Base-by-base conservation (phyloP, 2,329 filamentous ascomycete species). In the Aaosphaeria pasadenensis region DNA sequence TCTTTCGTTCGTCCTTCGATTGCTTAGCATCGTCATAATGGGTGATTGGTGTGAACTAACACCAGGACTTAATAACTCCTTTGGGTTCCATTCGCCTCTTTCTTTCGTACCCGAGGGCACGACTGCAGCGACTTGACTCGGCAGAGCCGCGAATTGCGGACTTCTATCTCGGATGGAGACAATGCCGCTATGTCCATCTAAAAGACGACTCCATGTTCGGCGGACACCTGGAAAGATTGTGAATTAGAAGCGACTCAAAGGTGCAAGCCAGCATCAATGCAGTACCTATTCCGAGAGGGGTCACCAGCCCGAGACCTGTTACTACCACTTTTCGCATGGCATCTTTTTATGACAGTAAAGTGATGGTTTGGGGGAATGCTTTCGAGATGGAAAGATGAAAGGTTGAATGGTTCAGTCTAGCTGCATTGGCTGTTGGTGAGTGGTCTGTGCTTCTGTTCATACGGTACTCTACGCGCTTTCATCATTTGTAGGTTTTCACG, bases 81-180 rank as follows among this genome's bases (percentile, higher is more conserved):
- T 72, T 1, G 69, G 56, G 55, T 74, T 70, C 77, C 77, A 79
- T 42, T 60, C 59, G 5, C 75, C 75, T 54, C 75, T 60, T 2
- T 64, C 56, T 46, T 59, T 64, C 24, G 54, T 58, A 0, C 81
- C 82, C 24, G 71, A 69, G 1, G 92, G 91, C 1, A 99, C 88
- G 13, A 94, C 66, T 1, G 88, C 94, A 39, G 91, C 92, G 44
- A 97, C 84, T 46, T 86, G 89, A 68, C 89, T 94, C 9, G 92
- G 90, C 39, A 96, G 76, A 39, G 84, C 81, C 6, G 77, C 77
- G 79, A 91, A 96, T 55, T 75, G 69, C 53, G 77, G 53, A 72
- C 84, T 81, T 45, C 82, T 77, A 49, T 81, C 69, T 48, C 79
- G 80, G 45, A 94, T 80, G 58, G 88, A 92, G 49, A 85, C 79